Evolutionary conservation across 192 early-diverging fungal species (phyloP).

Genomic region (Rhizoclosmatium globosum): DNA sequence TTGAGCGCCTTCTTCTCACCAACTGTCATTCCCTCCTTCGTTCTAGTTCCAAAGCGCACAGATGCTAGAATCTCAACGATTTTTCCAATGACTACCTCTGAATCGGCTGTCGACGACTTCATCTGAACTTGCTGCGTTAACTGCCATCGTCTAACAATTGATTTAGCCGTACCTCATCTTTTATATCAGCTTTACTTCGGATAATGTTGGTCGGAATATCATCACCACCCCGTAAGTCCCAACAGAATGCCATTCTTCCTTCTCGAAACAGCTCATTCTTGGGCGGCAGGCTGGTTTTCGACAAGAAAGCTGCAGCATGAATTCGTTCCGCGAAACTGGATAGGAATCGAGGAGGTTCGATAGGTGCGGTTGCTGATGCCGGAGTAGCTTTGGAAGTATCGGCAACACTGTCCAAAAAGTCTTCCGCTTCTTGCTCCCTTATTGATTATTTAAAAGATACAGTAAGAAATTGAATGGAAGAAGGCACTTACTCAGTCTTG

Average conservation of each 20-base stretch:
- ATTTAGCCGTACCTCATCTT: conserved; percentile 36
- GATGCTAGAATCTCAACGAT: conserved; percentile 68
- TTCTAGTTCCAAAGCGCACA: conserved; percentile 51
- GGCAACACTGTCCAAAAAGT: conserved; percentile 52
- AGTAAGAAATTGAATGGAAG: not conserved
- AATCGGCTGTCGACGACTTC: conserved; percentile 46
- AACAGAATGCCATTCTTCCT: conserved; percentile 80
- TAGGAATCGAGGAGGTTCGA: conserved; percentile 42
- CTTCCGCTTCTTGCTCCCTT: conserved; percentile 50
- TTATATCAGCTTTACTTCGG: conserved; percentile 77
- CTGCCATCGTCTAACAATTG: not conserved
- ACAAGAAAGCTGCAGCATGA: conserved; percentile 49
- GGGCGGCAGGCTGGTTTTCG: conserved; percentile 43
- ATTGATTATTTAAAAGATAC: not conserved
- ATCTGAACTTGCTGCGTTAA: not conserved
- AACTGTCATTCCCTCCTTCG: conserved; percentile 21
- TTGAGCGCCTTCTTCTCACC: conserved; percentile 53
- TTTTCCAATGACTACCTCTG: conserved; percentile 77
- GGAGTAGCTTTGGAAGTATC: not conserved
- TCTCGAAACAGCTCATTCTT: conserved; percentile 77
- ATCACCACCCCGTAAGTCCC: conserved; percentile 63
- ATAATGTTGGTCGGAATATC: conserved; percentile 77
- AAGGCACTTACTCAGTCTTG: conserved; percentile 24
- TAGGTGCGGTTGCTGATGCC: not conserved
- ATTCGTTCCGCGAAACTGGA: conserved; percentile 60